These are phyloP conservation scores for Umbellularia californica DNA, from an alignment of 164 flowering plant species.

Conservation along the genomic window DNA sequence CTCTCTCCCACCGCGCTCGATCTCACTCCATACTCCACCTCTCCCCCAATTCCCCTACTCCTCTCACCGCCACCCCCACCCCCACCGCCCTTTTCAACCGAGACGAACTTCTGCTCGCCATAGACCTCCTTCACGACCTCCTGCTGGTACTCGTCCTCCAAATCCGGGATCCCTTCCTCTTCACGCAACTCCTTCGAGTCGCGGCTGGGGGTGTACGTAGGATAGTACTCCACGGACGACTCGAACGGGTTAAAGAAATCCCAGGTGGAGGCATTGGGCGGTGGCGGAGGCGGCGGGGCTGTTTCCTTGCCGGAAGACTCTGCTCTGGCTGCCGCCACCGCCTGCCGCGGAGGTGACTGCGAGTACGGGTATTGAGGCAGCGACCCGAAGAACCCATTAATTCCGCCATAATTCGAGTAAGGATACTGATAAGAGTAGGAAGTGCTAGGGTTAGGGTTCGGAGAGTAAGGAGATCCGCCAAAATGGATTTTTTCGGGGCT, in stretches of 20 bases:
- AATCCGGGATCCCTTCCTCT: constrained; percentile 96
- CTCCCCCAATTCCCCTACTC: constrained; percentile 16
- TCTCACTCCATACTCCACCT: constrained; percentile 4
- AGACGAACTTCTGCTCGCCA: constrained; percentile 54
- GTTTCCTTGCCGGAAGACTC: constrained; percentile 36
- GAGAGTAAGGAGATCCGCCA: constrained; percentile 40
- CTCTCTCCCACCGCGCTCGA: constrained; percentile 21
- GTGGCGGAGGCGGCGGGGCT: constrained; percentile 68
- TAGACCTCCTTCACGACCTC: constrained; percentile 85
- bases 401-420: constrained; percentile 19
- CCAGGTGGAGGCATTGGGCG: constrained; percentile 70
- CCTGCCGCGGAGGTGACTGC: constrained; percentile 16
- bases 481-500: constrained; percentile 39
- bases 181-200: constrained; percentile 84
- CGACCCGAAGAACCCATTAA: constrained; percentile 25
- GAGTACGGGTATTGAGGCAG: constrained; percentile 11
- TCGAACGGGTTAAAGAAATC: constrained; percentile 79
- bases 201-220: constrained; percentile 61
- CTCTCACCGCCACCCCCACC: constrained; percentile 17
- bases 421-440: constrained; percentile 19
- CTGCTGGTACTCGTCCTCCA: constrained; percentile 68
- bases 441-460: constrained; percentile 13
- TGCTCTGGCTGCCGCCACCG: constrained; percentile 6
- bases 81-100: constrained; percentile 19
- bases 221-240: constrained; percentile 31